Conservation (phyloP, 2,329 filamentous ascomycete species). For the Botrytis squamosa region DNA sequence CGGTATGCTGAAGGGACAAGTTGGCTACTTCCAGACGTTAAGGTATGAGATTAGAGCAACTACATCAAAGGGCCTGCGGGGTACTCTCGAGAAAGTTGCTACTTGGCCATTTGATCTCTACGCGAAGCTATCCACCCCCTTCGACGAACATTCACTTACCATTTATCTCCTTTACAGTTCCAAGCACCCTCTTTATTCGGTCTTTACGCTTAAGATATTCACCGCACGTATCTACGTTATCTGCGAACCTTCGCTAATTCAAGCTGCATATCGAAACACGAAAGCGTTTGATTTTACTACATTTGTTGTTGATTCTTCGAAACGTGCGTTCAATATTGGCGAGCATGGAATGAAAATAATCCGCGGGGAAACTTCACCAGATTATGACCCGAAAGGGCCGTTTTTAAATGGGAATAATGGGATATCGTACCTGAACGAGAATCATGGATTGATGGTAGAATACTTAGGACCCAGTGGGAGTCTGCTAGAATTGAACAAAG, state of each 20-base stretch:
- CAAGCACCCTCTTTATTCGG: conserved; percentile 34
- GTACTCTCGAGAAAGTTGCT: neutral
- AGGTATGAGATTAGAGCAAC: conserved; percentile 40
- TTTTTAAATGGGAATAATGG: conserved; percentile 36
- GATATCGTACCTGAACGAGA: conserved; percentile 39
- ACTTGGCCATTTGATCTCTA: neutral
- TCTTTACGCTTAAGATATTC: conserved; percentile 49
- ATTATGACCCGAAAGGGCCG: conserved; percentile 33
- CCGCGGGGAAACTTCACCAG: conserved; percentile 30
- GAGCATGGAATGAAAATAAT: conserved; percentile 39
- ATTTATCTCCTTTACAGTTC: conserved; percentile 25
- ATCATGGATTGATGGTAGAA: conserved; percentile 42
- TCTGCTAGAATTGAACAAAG: conserved; percentile 42
- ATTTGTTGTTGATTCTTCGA: conserved; percentile 43
- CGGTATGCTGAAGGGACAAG: conserved; percentile 42
- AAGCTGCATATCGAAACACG: conserved; percentile 43
- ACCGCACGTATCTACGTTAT: conserved; percentile 47
- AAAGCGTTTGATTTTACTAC: conserved; percentile 46
- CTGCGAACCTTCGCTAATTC: conserved; percentile 44
- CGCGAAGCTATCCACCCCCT: neutral
- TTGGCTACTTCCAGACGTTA: conserved; percentile 42
- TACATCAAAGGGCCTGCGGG: neutral
- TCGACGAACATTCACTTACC: conserved; percentile 18
- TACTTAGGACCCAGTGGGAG: conserved; percentile 40
- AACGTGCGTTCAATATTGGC: conserved; percentile 43